A percentile compares a stretch with the other conserved stretches of the same genome.
Evolutionary conservation across 176 grass and related monocot genomes (phyloP).

Genomic region (Carex scoparia): DNA sequence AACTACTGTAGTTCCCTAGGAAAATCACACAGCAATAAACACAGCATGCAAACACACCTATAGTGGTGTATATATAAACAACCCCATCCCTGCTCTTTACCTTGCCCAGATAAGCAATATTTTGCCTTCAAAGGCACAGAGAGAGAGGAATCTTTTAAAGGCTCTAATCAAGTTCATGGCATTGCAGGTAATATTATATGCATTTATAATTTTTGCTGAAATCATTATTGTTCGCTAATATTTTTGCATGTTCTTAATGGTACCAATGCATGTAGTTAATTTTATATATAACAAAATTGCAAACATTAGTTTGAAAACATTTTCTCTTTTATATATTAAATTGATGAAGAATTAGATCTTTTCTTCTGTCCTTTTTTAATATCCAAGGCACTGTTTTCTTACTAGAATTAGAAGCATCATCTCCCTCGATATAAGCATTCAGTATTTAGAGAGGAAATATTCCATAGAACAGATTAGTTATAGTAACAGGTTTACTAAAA

Average conservation of each 20-base stretch:
- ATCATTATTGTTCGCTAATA: neutral
- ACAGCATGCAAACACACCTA: too few species aligned
- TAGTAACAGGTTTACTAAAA: neutral
- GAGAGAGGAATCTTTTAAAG: too few species aligned
- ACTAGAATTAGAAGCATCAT: neutral
- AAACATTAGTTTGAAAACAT: neutral
- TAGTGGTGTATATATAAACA: too few species aligned
- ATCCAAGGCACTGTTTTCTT: neutral
- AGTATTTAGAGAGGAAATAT: neutral
- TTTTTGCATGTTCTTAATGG: neutral
- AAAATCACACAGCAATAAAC: too few species aligned
- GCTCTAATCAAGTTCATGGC: too few species aligned
- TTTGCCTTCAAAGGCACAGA: too few species aligned
- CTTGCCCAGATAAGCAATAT: too few species aligned
- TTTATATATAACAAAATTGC: neutral
- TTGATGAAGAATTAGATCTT: neutral
- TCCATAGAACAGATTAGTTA: neutral
- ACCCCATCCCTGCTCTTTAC: too few species aligned
- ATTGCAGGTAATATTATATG: too few species aligned
- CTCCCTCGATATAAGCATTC: neutral
- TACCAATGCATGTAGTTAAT: neutral
- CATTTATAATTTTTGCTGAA: too few species aligned
- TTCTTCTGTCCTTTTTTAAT: neutral
- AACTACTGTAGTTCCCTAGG: too few species aligned
- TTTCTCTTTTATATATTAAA: neutral